Percentiles rank a stretch among this genome's conserved stretches.
Conservation (phyloP, 345 rosid genomes). For the Citrus inodora region DNA sequence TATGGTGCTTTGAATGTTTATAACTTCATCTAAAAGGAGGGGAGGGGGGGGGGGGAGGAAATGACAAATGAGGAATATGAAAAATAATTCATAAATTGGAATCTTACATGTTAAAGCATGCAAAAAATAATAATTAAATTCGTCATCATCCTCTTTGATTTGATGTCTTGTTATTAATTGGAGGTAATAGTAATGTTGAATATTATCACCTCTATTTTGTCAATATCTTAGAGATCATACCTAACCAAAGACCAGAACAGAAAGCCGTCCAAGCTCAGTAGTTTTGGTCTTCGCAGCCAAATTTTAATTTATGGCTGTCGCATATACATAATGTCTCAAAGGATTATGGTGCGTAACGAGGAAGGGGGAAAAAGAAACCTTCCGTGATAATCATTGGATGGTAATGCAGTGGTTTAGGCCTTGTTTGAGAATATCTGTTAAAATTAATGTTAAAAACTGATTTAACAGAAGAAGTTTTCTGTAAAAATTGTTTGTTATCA, state of each 20-base stretch:
- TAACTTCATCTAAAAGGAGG: neutral
- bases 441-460: too few relatives aligned
- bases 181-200: neutral
- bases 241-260: neutral
- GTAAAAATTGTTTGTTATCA: too few relatives aligned
- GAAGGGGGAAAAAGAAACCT: too few relatives aligned
- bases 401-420: too few relatives aligned
- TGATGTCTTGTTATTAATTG: too few relatives aligned
- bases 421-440: too few relatives aligned
- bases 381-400: too few relatives aligned
- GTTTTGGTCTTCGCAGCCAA: neutral
- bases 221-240: neutral
- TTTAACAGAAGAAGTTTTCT: too few relatives aligned
- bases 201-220: neutral
- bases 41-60: neutral
- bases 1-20: neutral
- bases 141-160: neutral
- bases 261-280: neutral
- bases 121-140: too few relatives aligned
- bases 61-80: conserved; percentile 21
- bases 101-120: neutral
- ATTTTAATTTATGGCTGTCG: neutral
- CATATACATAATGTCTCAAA: neutral
- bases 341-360: neutral
- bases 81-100: conserved; percentile 2